Evolutionary conservation across 768 basidiomycete species (phyloP).

Genomic region (Suillus subaureus): DNA sequence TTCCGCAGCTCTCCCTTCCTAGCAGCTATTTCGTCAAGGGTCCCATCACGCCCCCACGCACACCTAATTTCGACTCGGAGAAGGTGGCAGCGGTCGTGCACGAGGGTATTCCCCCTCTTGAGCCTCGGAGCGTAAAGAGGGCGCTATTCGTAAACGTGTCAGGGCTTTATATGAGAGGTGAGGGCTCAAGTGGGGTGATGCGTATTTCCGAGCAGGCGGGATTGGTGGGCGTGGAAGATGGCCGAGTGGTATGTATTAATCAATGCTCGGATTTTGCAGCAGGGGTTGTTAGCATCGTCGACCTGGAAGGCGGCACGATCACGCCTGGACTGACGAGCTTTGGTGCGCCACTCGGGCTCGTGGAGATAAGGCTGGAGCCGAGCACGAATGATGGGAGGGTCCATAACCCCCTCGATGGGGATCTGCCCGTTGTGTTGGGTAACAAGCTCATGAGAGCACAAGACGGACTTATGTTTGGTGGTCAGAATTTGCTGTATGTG

Average conservation of each 20-base stretch:
- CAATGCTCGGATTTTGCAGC: slow-evolving; percentile 24
- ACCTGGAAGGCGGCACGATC: slow-evolving; percentile 73
- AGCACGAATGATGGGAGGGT: slow-evolving; percentile 71
- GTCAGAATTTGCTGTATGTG: slow-evolving; percentile 71
- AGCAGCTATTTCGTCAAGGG: slow-evolving; percentile 39
- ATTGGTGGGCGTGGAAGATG: slow-evolving; percentile 46
- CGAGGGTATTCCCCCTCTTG: slow-evolving; percentile 77
- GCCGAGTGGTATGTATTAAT: slow-evolving; percentile 55
- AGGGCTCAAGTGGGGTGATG: slow-evolving; percentile 25
- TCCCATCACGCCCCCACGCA: slow-evolving; percentile 42
- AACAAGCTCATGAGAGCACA: slow-evolving; percentile 60
- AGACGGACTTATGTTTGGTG: slow-evolving; percentile 73
- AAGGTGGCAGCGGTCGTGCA: slow-evolving; percentile 58
- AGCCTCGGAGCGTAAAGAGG: slow-evolving; percentile 36
- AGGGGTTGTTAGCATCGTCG: slow-evolving; percentile 38
- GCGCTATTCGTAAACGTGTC: slow-evolving; percentile 70
- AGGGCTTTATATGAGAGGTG: slow-evolving; percentile 41
- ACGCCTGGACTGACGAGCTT: slow-evolving; percentile 72
- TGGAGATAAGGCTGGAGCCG: slow-evolving; percentile 66
- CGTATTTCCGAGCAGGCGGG: slow-evolving; percentile 28
- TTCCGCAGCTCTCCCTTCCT: slow-evolving; percentile 64
- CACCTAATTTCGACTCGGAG: slow-evolving; percentile 75
- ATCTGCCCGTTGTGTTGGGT: slow-evolving; percentile 51
- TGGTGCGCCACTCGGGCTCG: slow-evolving; percentile 70
- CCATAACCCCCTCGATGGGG: slow-evolving; percentile 53